phyloP scores from a whole-genome alignment of 495 filamentous ascomycete genomes.

The Bombardia bombarda region DNA sequence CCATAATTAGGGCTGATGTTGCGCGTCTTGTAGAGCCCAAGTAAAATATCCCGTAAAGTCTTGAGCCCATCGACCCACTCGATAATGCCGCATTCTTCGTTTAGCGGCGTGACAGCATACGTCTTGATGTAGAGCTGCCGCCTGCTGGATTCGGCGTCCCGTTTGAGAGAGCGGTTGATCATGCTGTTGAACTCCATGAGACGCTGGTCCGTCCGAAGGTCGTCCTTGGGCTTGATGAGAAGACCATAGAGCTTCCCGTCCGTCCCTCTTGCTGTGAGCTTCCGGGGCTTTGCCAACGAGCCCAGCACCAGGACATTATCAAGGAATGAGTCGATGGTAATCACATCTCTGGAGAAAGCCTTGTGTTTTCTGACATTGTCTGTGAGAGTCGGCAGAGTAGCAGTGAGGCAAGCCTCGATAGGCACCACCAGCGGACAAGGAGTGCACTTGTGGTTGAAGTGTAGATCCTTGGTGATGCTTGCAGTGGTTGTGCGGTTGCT shows the following conservation, averaged over 20 bases:
- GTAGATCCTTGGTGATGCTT: slow-evolving; percentile 64
- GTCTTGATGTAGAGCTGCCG: slow-evolving; percentile 83
- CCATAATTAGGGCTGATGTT: slow-evolving; percentile 48
- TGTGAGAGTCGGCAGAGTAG: slow-evolving; percentile 68
- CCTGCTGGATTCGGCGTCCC: slow-evolving; percentile 81
- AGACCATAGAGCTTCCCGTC: slow-evolving; percentile 84
- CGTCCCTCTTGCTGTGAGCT: slow-evolving; percentile 77
- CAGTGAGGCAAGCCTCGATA: slow-evolving; percentile 73
- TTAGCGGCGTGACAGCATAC: slow-evolving; percentile 90
- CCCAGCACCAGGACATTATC: slow-evolving; percentile 85
- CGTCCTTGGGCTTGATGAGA: slow-evolving; percentile 95
- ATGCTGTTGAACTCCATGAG: slow-evolving; percentile 99
- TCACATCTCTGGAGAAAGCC: slow-evolving; percentile 62
- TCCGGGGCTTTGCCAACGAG: slow-evolving; percentile 87
- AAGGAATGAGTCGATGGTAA: slow-evolving; percentile 53
- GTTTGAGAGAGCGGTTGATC: slow-evolving; percentile 89
- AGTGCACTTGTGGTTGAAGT: slow-evolving; percentile 75
- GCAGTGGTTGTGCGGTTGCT: slow-evolving; percentile 56
- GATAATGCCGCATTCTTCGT: slow-evolving; percentile 95
- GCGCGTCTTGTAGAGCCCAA: slow-evolving; percentile 65
- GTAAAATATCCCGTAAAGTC: slow-evolving; percentile 84
- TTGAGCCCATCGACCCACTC: slow-evolving; percentile 98
- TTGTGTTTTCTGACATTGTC: slow-evolving; percentile 66
- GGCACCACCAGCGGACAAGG: slow-evolving; percentile 83
- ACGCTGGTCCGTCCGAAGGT: slow-evolving; percentile 91